Percentiles rank a stretch among this genome's conserved stretches.
phyloP scores from a whole-genome alignment of 2,329 filamentous ascomycete genomes.

The Fusarium hostae region DNA sequence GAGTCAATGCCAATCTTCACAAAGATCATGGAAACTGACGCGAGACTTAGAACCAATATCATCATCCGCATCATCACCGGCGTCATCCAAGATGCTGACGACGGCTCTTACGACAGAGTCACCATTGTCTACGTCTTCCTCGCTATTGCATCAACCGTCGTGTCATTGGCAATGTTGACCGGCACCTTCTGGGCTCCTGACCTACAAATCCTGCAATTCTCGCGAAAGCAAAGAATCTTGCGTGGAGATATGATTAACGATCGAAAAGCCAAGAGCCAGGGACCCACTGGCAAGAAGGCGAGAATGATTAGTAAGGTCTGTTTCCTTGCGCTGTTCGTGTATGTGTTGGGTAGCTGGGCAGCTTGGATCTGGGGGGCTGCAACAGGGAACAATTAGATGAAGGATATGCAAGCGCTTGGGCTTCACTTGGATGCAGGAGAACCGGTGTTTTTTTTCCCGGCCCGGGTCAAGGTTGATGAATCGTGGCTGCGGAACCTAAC shows the following conservation, averaged over 20 bases:
- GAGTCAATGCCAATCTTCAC: accelerated
- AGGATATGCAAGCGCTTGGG: too few relatives aligned
- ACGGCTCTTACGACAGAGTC: background rate
- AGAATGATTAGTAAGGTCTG: background rate
- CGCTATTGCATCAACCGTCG: background rate
- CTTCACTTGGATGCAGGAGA: too few relatives aligned
- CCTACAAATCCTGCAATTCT: background rate
- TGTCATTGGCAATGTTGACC: background rate
- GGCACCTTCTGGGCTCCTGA: background rate
- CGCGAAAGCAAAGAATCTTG: background rate
- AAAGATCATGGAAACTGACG: background rate
- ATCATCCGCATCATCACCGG: background rate
- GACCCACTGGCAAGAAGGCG: accelerated
- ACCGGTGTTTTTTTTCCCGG: too few relatives aligned
- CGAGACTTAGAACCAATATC: accelerated
- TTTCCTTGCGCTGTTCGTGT: background rate
- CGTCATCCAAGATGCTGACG: background rate
- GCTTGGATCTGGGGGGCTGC: background rate
- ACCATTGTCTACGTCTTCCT: background rate
- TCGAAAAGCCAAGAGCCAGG: background rate
- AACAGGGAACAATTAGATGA: background rate
- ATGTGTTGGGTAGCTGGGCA: background rate
- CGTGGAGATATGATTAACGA: background rate
- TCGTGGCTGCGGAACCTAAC: background rate
- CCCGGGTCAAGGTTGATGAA: too few relatives aligned